Evolutionary conservation across 371 early-diverging fungal species (phyloP), one percentile per base, ranked within the genome.

Genomic region (Mucor irregularis): DNA sequence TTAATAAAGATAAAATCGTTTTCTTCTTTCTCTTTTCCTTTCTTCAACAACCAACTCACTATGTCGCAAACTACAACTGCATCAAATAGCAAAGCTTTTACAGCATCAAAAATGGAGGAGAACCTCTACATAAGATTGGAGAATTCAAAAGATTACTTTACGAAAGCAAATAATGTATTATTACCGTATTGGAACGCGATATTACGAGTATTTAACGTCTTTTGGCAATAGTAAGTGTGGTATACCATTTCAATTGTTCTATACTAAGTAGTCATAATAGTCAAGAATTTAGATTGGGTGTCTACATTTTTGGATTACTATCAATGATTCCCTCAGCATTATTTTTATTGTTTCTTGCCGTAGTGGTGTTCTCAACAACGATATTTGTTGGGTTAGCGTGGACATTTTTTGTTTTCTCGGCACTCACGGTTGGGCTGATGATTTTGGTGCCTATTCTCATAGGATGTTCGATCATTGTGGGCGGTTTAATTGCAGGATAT

Each of bases 211-310:
- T n/a, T 39, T 16, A 14, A 28, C 1, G 28, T 19, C 26, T 26
- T 38, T 2, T 51, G 51, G 51, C 51, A 39, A 39, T 39, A 39
- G 51, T 51, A 51, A 49, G 25, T 34, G 17, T 14, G 7, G 25
- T n/a, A 2, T 9, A 16, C 29, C 14, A 29, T 39, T 19, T 21
- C 39, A 13, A 13, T 14, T 11, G 16, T 4, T 26, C 2, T 16
- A 17, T 30, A 29, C 16, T 24, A n/a, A 11, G 14, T 8, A 22
- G 7, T 26, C 5, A 30, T 25, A 2, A 37, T 28, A 52, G 52
- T 21, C 26, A 39, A 39, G 52, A 52, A 30, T 52, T 52, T 40
- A 39, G 40, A 39, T 38, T 51, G 21, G 39, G 38, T 3, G 28
- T 39, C 8, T 51, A 51, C 17, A 39, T 51, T 17, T 51, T 51